Evolutionary conservation across 2,329 filamentous ascomycete genomes (phyloP), one percentile per base, ranked within the genome.

Genomic region (Zarea fungicola): DNA sequence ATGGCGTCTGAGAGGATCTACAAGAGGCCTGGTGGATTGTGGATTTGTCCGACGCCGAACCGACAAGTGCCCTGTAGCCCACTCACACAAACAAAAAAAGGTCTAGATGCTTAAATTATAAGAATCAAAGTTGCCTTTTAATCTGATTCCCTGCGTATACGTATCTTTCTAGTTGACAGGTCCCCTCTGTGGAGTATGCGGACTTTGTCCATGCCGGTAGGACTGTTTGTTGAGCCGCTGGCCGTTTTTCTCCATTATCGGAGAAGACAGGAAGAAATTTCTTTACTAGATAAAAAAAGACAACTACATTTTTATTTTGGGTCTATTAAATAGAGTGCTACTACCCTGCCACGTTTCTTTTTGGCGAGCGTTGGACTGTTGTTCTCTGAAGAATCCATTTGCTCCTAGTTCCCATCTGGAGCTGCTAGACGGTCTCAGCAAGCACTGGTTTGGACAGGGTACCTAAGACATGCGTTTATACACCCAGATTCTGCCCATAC

Each of bases 381-480:
- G n/a, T n/a, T n/a, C n/a, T n/a, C n/a, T n/a, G n/a, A n/a, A n/a
- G n/a, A n/a, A n/a, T n/a, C n/a, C n/a, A n/a, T n/a, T n/a, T n/a
- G n/a, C n/a, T n/a, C n/a, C n/a, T n/a, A n/a, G n/a, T n/a, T n/a
- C n/a, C n/a, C n/a, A n/a, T n/a, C n/a, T n/a, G n/a, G n/a, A n/a
- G n/a, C n/a, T n/a, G n/a, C n/a, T n/a, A n/a, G n/a, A n/a, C n/a
- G n/a, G n/a, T n/a, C n/a, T n/a, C n/a, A n/a, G n/a, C n/a, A n/a
- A n/a, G n/a, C n/a, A n/a, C n/a, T n/a, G n/a, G n/a, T n/a, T n/a
- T n/a, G n/a, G 42, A 13, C 26, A 7, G 26, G 11, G 6, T 21
- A 25, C n/a, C n/a, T n/a, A n/a, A n/a, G n/a, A 21, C 31, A 46
- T 46, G 43, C 43, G 34, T 46, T 46, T 46, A 32, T 34, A 39